Evolutionary conservation across 345 rosid genomes (phyloP).

Genomic region (rapeseed (Brassica napus)): Da-Ae NC_063440.1:26511001-26511500

Average conservation of each 20-base stretch:
- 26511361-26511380: slow-evolving; percentile 43
- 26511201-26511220: slow-evolving; percentile 44
- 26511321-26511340: slow-evolving; percentile 67
- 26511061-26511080: slow-evolving; percentile 24
- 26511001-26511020: slow-evolving; percentile 42
- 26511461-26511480: slow-evolving; percentile 32
- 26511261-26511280: not conserved
- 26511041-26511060: slow-evolving; percentile 32
- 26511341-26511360: slow-evolving; percentile 64
- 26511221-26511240: not conserved
- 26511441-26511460: slow-evolving; percentile 46
- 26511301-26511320: slow-evolving; percentile 58
- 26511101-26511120: slow-evolving; percentile 14
- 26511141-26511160: slow-evolving; percentile 44
- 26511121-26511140: slow-evolving; percentile 31
- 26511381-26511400: slow-evolving; percentile 39
- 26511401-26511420: slow-evolving; percentile 62
- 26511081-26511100: slow-evolving; percentile 38
- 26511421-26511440: slow-evolving; percentile 84
- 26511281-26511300: not conserved
- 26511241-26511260: not conserved
- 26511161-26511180: slow-evolving; percentile 44
- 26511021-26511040: slow-evolving; percentile 44
- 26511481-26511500: slow-evolving; percentile 28
- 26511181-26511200: slow-evolving; percentile 48